These are phyloP conservation scores for Thermothielavioides terrestris DNA, from an alignment of 495 filamentous ascomycete genomes.

Conservation along the genomic window DNA sequence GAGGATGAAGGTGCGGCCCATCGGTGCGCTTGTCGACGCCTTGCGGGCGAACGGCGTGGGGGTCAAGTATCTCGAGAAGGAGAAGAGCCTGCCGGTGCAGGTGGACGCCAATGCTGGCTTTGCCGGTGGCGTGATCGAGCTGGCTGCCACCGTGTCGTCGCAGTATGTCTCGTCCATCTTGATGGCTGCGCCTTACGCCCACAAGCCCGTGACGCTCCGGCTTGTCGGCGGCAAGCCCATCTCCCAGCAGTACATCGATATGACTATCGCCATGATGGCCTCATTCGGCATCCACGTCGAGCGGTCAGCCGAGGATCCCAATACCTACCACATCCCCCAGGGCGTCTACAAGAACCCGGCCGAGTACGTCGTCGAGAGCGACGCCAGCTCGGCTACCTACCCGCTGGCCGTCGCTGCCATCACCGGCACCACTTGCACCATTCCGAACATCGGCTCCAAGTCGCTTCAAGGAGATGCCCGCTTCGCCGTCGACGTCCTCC, in stretches of 20 bases:
- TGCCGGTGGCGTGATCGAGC: constrained; percentile 81
- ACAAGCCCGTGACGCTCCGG: constrained; percentile 80
- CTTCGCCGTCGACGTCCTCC: constrained; percentile 84
- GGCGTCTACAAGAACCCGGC: constrained; percentile 75
- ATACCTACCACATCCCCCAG: constrained; percentile 92
- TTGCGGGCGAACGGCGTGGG: constrained; percentile 73
- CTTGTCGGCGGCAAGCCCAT: constrained; percentile 93
- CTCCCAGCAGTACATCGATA: constrained; percentile 94
- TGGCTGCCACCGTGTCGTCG: constrained; percentile 89
- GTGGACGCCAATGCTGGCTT: constrained; percentile 79
- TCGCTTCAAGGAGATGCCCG: constrained; percentile 94
- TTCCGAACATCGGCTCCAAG: constrained; percentile 88
- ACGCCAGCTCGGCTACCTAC: constrained; percentile 96
- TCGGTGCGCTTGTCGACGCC: constrained; percentile 88
- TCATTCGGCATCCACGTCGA: constrained; percentile 79
- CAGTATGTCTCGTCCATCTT: constrained; percentile 96
- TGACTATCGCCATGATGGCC: constrained; percentile 98
- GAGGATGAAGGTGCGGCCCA: constrained; percentile 93
- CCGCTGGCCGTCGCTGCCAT: constrained; percentile 92
- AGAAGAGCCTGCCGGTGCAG: constrained; percentile 72
- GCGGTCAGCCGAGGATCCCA: constrained; percentile 49
- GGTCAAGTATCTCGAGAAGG: constrained; percentile 73
- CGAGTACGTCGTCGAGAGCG: constrained; percentile 89
- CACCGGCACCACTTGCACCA: constrained; percentile 85
- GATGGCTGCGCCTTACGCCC: constrained; percentile 96